A percentile compares a stretch with the other conserved stretches of the same genome.
These are phyloP conservation scores for Pseudopithomyces maydicus DNA, from an alignment of 2,329 filamentous ascomycete genomes.

Conservation along the genomic window DNA sequence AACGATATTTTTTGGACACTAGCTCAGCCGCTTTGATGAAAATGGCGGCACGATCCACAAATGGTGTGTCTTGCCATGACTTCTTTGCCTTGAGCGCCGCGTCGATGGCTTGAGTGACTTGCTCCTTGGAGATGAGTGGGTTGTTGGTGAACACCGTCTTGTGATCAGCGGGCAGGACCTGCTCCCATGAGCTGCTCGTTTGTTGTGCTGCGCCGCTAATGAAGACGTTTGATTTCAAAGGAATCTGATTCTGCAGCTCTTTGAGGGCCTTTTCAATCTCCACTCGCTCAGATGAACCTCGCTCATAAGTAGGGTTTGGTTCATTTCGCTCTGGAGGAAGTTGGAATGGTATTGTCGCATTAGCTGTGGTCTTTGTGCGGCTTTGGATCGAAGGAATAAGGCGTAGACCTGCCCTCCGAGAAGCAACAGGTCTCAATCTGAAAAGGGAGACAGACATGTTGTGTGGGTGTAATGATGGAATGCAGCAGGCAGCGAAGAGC, in stretches of 20 bases:
- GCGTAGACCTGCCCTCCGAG: constrained; percentile 8
- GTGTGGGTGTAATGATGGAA: background rate
- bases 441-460: constrained; percentile 20
- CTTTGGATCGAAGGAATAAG: constrained; percentile 15
- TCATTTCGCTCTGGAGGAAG: constrained; percentile 34
- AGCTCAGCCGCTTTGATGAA: constrained; percentile 95
- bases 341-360: constrained; percentile 34
- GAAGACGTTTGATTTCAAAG: constrained; percentile 31
- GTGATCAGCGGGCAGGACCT: constrained; percentile 56
- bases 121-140: constrained; percentile 74
- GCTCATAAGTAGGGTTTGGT: constrained; percentile 35
- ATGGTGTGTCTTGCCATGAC: constrained; percentile 82
- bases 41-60: constrained; percentile 85
- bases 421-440: constrained; percentile 22
- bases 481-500: background rate
- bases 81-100: constrained; percentile 81
- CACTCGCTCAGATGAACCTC: constrained; percentile 31
- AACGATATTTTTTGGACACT: constrained; percentile 86
- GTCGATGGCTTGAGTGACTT: constrained; percentile 79
- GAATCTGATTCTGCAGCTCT: constrained; percentile 30
- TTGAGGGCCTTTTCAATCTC: constrained; percentile 31
- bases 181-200: constrained; percentile 27
- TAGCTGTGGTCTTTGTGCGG: constrained; percentile 32
- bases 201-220: constrained; percentile 33
- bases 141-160: constrained; percentile 76